Base-by-base conservation (phyloP, 2,329 filamentous ascomycete species). In the Fusarium sp. region DNA sequence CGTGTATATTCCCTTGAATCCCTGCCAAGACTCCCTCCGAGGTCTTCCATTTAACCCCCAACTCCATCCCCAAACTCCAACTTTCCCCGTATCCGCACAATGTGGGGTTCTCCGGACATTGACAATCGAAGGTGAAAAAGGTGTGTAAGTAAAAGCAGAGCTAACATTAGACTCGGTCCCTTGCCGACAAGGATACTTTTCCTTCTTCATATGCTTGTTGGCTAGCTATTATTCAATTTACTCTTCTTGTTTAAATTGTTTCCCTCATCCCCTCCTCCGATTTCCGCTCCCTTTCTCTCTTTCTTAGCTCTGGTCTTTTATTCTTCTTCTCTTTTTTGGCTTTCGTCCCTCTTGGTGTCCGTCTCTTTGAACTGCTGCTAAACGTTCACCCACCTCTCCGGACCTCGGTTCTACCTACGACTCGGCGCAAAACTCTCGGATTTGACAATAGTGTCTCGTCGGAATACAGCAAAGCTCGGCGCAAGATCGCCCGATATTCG, bases 391-490 rank as follows among this genome's bases (percentile, higher is more conserved):
- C 63, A 62, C 38, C 49, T n/a, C 49, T 51, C 63, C 66, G 62
- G 70, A 57, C 68, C 69, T 71, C 69, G 69, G 69, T 47, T 64
- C 62, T 55, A 56, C 49, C 57, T 55, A 59, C 49, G 45, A 56
- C 58, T 58, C 38, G 45, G 58, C 58, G 60, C 58, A 63, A 36
- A 58, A 11, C 58, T 45, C 48, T 44, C 43, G 36, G 57, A 48
- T 15, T 23, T 48, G 17, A 30, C 20, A 44, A 28, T 21, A n/a
- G 9, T 6, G 19, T 15, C 19, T 17, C 20, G 7, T 43, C n/a
- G 21, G 46, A 14, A 23, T 19, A 49, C 11, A 12, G 17, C 42
- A 53, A 38, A 46, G 20, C 57, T 67, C 46, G 53, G 46, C 32
- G 36, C 40, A 47, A 45, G n/a, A 45, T 42, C 17, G 47, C 26